These are phyloP conservation scores for Halophytophthora batemanensis DNA, from an alignment of 352 stramenopile genomes.

Conservation along the genomic window DNA sequence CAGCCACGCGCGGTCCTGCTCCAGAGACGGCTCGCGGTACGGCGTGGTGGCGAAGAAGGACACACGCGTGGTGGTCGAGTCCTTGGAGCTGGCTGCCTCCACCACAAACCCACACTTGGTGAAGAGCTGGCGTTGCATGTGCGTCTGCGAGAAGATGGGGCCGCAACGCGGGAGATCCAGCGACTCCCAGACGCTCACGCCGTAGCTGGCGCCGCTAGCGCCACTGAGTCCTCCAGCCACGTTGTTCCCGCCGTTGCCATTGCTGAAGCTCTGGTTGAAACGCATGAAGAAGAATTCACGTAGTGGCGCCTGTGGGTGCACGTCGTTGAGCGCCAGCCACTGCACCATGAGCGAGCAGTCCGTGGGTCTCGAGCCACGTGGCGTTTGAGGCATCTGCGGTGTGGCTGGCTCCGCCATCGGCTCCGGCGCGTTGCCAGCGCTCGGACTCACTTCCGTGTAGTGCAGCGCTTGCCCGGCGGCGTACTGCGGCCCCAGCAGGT, in stretches of 20 bases:
- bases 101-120: conserved; percentile 75
- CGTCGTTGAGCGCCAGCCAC: conserved; percentile 73
- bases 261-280: conserved; percentile 60
- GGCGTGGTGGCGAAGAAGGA: conserved; percentile 70
- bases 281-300: conserved; percentile 82
- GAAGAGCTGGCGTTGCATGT: conserved; percentile 45
- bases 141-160: conserved; percentile 43
- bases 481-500: conserved; percentile 58
- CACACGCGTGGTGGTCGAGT: conserved; percentile 59
- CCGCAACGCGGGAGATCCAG: conserved; percentile 52
- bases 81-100: conserved; percentile 55
- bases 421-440: conserved; percentile 22
- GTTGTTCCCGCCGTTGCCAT: conserved; percentile 31
- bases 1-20: conserved; percentile 53
- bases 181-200: conserved; percentile 66
- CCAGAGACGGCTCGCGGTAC: conserved; percentile 31
- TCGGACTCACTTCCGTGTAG: conserved; percentile 37
- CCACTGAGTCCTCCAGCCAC: conserved; percentile 1
- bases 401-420: conserved; percentile 19
- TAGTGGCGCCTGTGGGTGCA: conserved; percentile 45
- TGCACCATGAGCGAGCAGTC: conserved; percentile 46
- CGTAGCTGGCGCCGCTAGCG: conserved; percentile 41
- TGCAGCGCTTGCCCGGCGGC: conserved; percentile 55
- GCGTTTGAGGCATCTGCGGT: conserved; percentile 21
- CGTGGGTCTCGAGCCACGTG: conserved; percentile 17